phyloP scores from a whole-genome alignment of 805 yeast genomes.

The Candida loeiensis region DNA sequence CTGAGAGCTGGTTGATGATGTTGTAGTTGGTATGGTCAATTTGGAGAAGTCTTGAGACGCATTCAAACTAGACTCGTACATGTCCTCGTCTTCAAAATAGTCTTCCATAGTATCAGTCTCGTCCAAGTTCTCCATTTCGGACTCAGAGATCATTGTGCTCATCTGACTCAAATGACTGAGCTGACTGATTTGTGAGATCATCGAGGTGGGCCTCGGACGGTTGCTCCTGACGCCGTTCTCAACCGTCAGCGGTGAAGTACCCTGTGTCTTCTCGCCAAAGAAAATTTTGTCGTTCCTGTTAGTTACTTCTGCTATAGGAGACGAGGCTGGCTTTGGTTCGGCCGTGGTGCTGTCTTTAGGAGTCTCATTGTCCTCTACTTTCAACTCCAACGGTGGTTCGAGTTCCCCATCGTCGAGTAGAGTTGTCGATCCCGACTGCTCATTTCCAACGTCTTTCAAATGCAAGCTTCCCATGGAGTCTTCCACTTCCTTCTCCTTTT shows the following conservation, averaged over 20 bases:
- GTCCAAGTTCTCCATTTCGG: constrained; percentile 37
- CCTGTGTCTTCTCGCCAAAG: constrained; percentile 3
- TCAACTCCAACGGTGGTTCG: constrained; percentile 12
- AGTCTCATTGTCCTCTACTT: constrained; percentile 1
- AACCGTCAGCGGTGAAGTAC: constrained; percentile 2
- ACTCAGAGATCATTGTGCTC: constrained; percentile 41
- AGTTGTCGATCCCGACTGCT: constrained; percentile 6
- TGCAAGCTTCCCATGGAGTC: constrained; percentile 3
- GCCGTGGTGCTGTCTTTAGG: background rate
- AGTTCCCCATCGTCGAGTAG: constrained; percentile 7
- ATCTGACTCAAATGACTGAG: constrained; percentile 39
- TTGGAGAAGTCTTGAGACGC: constrained; percentile 26
- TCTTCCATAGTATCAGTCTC: constrained; percentile 39
- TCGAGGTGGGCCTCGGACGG: constrained; percentile 37
- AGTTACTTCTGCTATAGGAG: constrained; percentile 4
- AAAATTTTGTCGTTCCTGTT: constrained; percentile 5
- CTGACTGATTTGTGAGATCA: constrained; percentile 39
- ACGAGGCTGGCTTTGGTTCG: constrained; percentile 4
- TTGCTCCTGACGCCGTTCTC: constrained; percentile 8
- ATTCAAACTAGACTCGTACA: constrained; percentile 38
- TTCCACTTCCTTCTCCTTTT: constrained; percentile 14
- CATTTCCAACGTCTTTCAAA: constrained; percentile 1
- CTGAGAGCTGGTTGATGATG: background rate
- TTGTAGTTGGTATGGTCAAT: background rate
- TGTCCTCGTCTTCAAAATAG: constrained; percentile 30